Conservation (phyloP, 2,329 filamentous ascomycete genomes). For the Coniochaeta prunicola region DNA sequence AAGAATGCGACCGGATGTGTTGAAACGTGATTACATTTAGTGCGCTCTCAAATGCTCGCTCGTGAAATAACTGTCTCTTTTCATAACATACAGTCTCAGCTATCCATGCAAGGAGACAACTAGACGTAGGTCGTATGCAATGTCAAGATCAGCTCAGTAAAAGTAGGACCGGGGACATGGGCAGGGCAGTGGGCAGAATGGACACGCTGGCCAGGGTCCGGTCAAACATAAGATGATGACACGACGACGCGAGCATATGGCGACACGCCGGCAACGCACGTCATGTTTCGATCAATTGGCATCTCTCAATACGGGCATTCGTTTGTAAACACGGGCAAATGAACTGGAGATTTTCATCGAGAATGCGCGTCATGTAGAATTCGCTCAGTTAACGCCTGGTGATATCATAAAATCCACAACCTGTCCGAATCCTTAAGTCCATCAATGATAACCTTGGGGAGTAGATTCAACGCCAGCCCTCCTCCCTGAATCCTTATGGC, state of each 20-base stretch:
- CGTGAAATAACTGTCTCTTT: neutral
- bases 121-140: no score
- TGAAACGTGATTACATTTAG: neutral
- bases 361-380: neutral
- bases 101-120: no score
- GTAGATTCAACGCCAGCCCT: neutral
- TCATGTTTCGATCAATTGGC: no score
- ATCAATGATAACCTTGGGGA: neutral
- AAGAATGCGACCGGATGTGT: neutral
- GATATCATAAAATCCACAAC: neutral
- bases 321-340: neutral
- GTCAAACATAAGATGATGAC: no score
- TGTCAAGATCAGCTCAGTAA: no score
- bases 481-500: neutral
- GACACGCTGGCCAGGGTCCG: no score
- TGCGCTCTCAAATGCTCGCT: neutral
- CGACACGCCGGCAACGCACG: no score
- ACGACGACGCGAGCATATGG: no score
- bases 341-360: neutral
- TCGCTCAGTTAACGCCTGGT: neutral
- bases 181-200: no score
- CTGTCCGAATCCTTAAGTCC: neutral
- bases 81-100: no score
- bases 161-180: no score
- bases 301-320: no score